Evolutionary conservation across 768 basidiomycete species (phyloP).

Genomic region (Lentinus brumalis): DNA sequence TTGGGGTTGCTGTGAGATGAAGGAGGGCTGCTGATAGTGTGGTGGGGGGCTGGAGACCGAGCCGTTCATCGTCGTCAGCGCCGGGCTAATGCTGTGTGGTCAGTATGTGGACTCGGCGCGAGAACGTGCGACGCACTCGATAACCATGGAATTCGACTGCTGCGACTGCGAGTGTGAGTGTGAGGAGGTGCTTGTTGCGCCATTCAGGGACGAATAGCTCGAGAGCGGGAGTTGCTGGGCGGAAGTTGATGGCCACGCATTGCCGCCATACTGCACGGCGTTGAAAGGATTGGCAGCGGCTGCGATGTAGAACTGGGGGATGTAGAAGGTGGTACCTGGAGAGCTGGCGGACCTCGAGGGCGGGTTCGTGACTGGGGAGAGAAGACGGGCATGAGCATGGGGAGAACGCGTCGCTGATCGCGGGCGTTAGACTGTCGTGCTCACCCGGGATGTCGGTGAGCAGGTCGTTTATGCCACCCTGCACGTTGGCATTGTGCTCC

Average conservation of each 20-base stretch:
- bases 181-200: conserved; percentile 56
- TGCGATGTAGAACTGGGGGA: conserved; percentile 39
- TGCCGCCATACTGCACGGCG: conserved; percentile 54
- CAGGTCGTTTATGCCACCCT: conserved; percentile 43
- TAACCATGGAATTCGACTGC: conserved; percentile 60
- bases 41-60: conserved; percentile 42
- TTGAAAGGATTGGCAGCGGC: conserved; percentile 48
- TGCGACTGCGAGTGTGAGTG: conserved; percentile 35
- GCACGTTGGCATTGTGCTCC: conserved; percentile 35
- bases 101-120: neutral
- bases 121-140: conserved; percentile 58
- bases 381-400: conserved; percentile 9
- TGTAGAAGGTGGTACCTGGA: conserved; percentile 43
- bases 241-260: conserved; percentile 44
- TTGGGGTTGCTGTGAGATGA: conserved; percentile 38
- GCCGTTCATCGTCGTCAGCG: conserved; percentile 59
- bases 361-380: conserved; percentile 26
- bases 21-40: conserved; percentile 47
- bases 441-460: conserved; percentile 47
- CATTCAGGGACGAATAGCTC: conserved; percentile 76
- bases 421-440: conserved; percentile 28
- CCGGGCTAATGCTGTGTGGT: conserved; percentile 46
- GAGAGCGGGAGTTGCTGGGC: conserved; percentile 59
- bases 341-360: conserved; percentile 43
- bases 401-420: conserved; percentile 15